Conservation (phyloP, 2,329 filamentous ascomycete genomes). For the Thermoascus crustaceus region DNA sequence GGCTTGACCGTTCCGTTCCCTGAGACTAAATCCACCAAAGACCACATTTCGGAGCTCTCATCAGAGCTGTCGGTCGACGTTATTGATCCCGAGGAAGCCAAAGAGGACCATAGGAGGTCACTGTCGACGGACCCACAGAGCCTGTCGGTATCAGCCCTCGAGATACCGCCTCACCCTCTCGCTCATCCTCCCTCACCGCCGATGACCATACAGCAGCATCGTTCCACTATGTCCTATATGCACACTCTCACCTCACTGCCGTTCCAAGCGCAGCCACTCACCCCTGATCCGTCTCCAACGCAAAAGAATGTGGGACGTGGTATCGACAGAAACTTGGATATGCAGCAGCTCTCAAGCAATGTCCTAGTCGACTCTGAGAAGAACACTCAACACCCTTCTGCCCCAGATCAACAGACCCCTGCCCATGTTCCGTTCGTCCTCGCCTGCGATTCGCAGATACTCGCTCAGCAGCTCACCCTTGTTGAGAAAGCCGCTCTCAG, state of each 20-base stretch:
- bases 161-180: conserved; percentile 37
- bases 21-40: conserved; percentile 35
- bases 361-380: conserved; percentile 26
- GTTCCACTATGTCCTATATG: conserved; percentile 25
- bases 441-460: conserved; percentile 51
- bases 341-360: conserved; percentile 24
- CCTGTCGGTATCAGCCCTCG: conserved; percentile 29
- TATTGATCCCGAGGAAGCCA: conserved; percentile 33
- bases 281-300: conserved; percentile 36
- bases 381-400: conserved; percentile 10
- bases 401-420: too few relatives aligned
- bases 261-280: conserved; percentile 30
- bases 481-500: conserved; percentile 58
- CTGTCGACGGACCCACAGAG: conserved; percentile 26
- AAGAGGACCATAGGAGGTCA: conserved; percentile 20
- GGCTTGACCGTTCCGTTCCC: conserved; percentile 34
- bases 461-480: conserved; percentile 57
- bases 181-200: conserved; percentile 41
- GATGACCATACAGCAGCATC: conserved; percentile 34
- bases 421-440: conserved; percentile 55
- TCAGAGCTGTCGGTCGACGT: conserved; percentile 46
- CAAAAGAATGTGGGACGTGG: conserved; percentile 12
- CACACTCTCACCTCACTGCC: conserved; percentile 24
- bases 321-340: conserved; percentile 14
- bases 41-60: conserved; percentile 47